Percentiles rank a stretch among this genome's conserved stretches.
Conservation (phyloP, 371 early-diverging fungal species). For the Fennellomyces sp. region DNA sequence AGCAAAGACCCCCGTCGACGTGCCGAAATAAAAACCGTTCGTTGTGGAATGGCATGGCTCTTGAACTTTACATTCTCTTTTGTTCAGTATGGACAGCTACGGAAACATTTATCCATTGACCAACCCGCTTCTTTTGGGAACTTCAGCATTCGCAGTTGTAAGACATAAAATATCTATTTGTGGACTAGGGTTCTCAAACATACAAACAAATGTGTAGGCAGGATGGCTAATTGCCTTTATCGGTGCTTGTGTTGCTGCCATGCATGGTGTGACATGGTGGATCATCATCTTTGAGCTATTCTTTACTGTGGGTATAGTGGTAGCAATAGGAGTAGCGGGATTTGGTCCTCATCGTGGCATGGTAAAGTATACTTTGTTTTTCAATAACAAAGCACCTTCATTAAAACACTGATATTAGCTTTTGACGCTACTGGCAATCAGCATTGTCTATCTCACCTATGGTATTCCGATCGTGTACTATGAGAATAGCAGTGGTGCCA, state of each 20-base stretch:
- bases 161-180: not conserved
- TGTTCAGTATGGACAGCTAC: conserved; percentile 18
- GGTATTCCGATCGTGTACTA: conserved; percentile 26
- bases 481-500: conserved; percentile 15
- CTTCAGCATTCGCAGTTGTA: conserved; percentile 25
- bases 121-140: conserved; percentile 18
- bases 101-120: conserved; percentile 20
- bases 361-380: conserved; percentile 15
- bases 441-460: conserved; percentile 56
- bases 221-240: conserved; percentile 75
- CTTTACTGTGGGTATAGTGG: conserved; percentile 47
- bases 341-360: conserved; percentile 29
- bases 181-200: not conserved
- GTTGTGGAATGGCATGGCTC: not conserved
- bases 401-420: conserved; percentile 32
- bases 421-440: conserved; percentile 56
- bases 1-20: conserved; percentile 1
- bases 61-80: conserved; percentile 10
- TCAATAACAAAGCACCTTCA: not conserved
- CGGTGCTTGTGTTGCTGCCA: conserved; percentile 57
- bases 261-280: conserved; percentile 56
- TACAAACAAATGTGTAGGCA: conserved; percentile 31
- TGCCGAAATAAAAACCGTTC: not conserved
- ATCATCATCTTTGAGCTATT: conserved; percentile 63
- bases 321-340: conserved; percentile 24